These are phyloP conservation scores for Heritiera littoralis DNA, from an alignment of 345 rosid genomes.

Conservation along the genomic window DNA sequence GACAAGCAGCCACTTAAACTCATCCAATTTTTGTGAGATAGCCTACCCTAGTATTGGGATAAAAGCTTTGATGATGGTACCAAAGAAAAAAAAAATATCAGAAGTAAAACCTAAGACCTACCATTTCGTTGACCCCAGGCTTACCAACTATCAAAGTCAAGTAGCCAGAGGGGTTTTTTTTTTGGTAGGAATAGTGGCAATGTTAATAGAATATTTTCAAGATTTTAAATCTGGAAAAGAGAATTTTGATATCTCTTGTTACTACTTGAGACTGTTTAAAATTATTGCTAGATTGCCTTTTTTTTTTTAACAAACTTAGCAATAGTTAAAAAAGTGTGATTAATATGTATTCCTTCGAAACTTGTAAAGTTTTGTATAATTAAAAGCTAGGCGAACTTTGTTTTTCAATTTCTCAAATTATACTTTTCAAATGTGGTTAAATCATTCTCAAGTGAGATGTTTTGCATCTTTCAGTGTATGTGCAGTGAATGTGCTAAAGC, in stretches of 20 bases:
- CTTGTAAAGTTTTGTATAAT: not conserved
- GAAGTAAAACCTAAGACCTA: not conserved
- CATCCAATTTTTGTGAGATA: no score
- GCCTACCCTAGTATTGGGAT: no score
- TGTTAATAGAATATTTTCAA: not conserved
- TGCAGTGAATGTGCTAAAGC: conserved; percentile 81
- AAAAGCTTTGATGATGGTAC: not conserved
- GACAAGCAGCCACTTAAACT: no score
- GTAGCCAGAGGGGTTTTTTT: not conserved
- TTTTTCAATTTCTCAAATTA: not conserved
- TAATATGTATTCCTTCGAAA: not conserved
- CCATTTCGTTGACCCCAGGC: not conserved
- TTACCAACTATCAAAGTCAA: not conserved
- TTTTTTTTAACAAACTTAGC: not conserved
- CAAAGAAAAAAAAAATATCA: not conserved
- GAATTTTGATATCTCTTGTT: not conserved
- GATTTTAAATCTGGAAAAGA: not conserved
- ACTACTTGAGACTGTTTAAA: not conserved
- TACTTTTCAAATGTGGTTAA: not conserved
- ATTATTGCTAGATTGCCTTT: not conserved
- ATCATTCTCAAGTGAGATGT: conserved; percentile 16
- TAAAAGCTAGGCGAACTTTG: not conserved
- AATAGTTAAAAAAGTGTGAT: conserved; percentile 10
- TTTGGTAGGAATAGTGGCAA: not conserved
- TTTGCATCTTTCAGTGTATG: conserved; percentile 60